phyloP scores from a whole-genome alignment of 495 filamentous ascomycete species.

The Aspergillus leporis region DNA sequence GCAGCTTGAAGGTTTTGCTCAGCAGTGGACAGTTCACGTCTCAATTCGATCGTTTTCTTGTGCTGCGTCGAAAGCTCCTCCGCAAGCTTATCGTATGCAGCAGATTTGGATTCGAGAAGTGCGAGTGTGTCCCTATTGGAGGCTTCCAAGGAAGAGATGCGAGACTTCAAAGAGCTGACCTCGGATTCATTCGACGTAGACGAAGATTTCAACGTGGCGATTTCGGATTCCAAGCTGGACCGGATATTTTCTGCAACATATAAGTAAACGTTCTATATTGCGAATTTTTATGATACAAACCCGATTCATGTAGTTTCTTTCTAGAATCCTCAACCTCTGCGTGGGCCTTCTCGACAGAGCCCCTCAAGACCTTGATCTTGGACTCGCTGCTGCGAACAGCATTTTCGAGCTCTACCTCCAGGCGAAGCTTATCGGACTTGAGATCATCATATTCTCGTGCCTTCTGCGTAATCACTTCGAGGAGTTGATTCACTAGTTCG shows the following conservation, averaged over 20 bases:
- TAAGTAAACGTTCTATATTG: slow-evolving; percentile 20
- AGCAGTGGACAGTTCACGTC: slow-evolving; percentile 73
- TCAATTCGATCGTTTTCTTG: slow-evolving; percentile 79
- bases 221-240: slow-evolving; percentile 74
- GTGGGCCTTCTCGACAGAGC: slow-evolving; percentile 74
- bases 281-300: slow-evolving; percentile 45
- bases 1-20: slow-evolving; percentile 81
- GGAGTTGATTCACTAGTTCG: slow-evolving; percentile 70
- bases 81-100: slow-evolving; percentile 79
- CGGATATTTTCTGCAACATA: slow-evolving; percentile 57
- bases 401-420: slow-evolving; percentile 92
- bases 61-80: slow-evolving; percentile 86
- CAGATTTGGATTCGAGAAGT: slow-evolving; percentile 84
- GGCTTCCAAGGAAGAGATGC: slow-evolving; percentile 81
- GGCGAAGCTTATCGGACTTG: slow-evolving; percentile 77
- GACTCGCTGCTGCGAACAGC: slow-evolving; percentile 77
- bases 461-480: slow-evolving; percentile 67
- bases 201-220: slow-evolving; percentile 74
- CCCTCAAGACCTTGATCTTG: slow-evolving; percentile 76
- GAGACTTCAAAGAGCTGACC: slow-evolving; percentile 69
- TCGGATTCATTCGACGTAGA: slow-evolving; percentile 76
- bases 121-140: slow-evolving; percentile 88
- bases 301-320: slow-evolving; percentile 76
- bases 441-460: slow-evolving; percentile 78
- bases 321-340: slow-evolving; percentile 77